Base-by-base conservation (phyloP, 139 green algal genomes). In the Coccomyxa sp. region DNA sequence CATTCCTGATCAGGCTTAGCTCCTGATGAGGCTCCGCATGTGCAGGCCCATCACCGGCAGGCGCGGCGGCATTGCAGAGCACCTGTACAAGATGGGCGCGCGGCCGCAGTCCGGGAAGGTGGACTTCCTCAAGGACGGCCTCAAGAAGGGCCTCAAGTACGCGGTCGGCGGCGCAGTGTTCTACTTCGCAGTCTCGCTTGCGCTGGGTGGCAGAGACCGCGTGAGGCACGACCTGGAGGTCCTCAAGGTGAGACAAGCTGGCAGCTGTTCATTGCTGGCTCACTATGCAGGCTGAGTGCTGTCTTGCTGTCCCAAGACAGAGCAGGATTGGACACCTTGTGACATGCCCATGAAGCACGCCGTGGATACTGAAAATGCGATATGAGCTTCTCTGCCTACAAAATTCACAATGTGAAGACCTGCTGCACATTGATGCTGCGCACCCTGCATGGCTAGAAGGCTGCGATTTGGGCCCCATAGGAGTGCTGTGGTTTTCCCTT, bases 1-100 rank as follows among this genome's bases (percentile, higher is more conserved):
- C n/a, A 9, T 64, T 41, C n/a, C 40, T 44, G 31, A 70, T 7
- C 6, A 55, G n/a, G 0, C 18, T 18, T 12, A 1, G n/a, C n/a
- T n/a, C n/a, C n/a, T n/a, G n/a, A n/a, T n/a, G n/a, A n/a, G 1
- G 6, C 33, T 0, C 16, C 6, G 24, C 9, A 34, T 54, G 38
- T 71, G 73, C 73, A 79, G 58, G 79, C 73, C 73, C 33, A 79
- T 76, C 0, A 22, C 69, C 34, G 68, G 58, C 73, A 35, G 50
- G 50, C 50, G 50, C 27, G 50, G 64, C 31, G 58, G 73, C 3
- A 39, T 83, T 55, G 54, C 79, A 29, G 73, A 39, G 64, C 73
- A 79, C 24, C 74, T 79, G 64, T 64, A 75, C n/a, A 16, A 37
- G 33, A 39, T 54, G 12, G 24, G 36, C 39, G 74, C 44, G 33